These are phyloP conservation scores for Chalciporus pseudorubinellus DNA, from an alignment of 768 basidiomycete species.

Conservation along the genomic window DNA sequence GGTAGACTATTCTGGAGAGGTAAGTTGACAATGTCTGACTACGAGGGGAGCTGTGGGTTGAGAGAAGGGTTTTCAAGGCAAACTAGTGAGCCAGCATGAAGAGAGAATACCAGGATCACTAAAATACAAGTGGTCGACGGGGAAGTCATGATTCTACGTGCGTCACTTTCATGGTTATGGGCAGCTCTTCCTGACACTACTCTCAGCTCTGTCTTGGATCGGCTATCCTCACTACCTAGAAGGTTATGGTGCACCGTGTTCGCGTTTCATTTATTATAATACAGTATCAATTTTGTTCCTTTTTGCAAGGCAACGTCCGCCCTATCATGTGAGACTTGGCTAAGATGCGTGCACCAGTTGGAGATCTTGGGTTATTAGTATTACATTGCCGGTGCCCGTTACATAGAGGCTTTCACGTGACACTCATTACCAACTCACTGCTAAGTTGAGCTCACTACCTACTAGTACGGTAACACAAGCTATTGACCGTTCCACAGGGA, in stretches of 20 bases:
- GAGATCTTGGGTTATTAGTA: background rate
- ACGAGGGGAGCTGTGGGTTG: conserved; percentile 1
- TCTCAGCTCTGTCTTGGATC: background rate
- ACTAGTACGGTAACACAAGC: too few species aligned
- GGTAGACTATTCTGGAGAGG: conserved; percentile 78
- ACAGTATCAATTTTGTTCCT: too few species aligned
- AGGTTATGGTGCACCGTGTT: too few species aligned
- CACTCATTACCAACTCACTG: too few species aligned
- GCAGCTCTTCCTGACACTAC: conserved; percentile 1
- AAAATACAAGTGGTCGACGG: conserved; percentile 73
- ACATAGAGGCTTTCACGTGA: background rate
- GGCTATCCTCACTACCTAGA: too few species aligned
- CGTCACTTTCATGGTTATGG: background rate
- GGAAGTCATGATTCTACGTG: conserved; percentile 34
- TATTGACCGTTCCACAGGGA: too few species aligned
- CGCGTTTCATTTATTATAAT: too few species aligned
- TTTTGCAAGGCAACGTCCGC: too few species aligned
- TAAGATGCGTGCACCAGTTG: too few species aligned
- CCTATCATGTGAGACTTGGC: too few species aligned
- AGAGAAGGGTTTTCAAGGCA: conserved; percentile 41
- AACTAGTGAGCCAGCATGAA: conserved; percentile 55
- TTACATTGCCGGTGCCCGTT: background rate
- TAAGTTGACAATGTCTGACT: conserved; percentile 33
- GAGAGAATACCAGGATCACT: conserved; percentile 67
- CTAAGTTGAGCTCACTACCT: too few species aligned